Base-by-base conservation (phyloP, 2,329 filamentous ascomycete genomes). In the Colletotrichum incanum region DNA sequence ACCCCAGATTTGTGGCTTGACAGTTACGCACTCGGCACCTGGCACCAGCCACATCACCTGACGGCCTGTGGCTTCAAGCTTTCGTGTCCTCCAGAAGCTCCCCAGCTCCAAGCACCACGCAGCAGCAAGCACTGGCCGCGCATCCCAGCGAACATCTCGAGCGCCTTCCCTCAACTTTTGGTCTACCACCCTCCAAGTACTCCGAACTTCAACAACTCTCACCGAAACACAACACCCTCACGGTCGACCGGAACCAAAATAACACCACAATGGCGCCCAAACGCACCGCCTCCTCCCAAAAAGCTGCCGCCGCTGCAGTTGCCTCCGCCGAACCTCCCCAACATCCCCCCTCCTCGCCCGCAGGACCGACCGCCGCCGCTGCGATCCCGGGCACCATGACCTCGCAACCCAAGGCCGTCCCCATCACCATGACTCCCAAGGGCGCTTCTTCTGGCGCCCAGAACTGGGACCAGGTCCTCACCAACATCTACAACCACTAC, bases 401-500 rank as follows among this genome's bases (percentile, higher is more conserved):
- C 60, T 67, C 62, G 18, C 56, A 76, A 60, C 72, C 75, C 62
- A 75, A 74, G 68, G 69, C 73, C 41, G 58, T 31, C 39, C 65
- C 69, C 63, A 56, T 47, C 55, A 55, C 72, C 54, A 81, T 59
- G 37, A 59, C 55, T 16, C 39, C 56, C 45, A 63, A 78, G 72
- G 69, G 77, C 63, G 71, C 77, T 74, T 77, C 80, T 66, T 78
- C 78, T 73, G 61, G 71, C 39, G 73, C 71, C 16, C 78, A 80
- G 74, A 82, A 80, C 76, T 86, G 86, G 83, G 80, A 86, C 79
- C 86, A 92, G 78, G 93, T 97, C 75, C 85, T 92, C 54, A 77
- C 87, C 67, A 91, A 91, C 79, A 87, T 98, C 76, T 93, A 92
- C 89, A 86, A 91, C 77, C 91, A 94, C 83, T 99, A 99, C 84